Evolutionary conservation across 768 basidiomycete species (phyloP).

Genomic region (Russula olivacea): DNA sequence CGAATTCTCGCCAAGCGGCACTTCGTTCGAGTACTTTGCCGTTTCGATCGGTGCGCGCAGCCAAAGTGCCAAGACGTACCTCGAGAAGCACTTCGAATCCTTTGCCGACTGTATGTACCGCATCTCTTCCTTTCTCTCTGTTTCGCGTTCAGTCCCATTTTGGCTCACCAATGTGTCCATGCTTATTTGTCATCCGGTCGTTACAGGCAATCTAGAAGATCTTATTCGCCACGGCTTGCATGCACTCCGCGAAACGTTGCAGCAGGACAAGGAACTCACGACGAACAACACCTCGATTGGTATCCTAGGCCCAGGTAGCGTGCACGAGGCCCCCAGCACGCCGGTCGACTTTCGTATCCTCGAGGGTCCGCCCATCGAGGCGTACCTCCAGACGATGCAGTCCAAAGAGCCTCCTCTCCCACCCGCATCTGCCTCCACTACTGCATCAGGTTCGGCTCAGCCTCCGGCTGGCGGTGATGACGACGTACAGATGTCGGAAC

Average conservation of each 20-base stretch:
- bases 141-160: neutral
- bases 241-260: conserved; percentile 92
- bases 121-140: neutral
- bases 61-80: conserved; percentile 97
- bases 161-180: neutral
- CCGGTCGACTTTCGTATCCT: conserved; percentile 73
- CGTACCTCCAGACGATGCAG: conserved; percentile 73
- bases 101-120: conserved; percentile 81
- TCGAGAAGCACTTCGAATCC: conserved; percentile 88
- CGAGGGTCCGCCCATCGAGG: conserved; percentile 72
- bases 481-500: conserved; percentile 85
- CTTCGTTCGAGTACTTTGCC: conserved; percentile 95
- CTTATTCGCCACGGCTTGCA: conserved; percentile 91
- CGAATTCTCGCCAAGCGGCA: conserved; percentile 97
- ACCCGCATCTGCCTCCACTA: conserved; percentile 24
- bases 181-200: neutral
- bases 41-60: conserved; percentile 98
- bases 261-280: conserved; percentile 96
- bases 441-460: conserved; percentile 37
- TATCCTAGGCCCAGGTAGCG: conserved; percentile 72
- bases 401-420: conserved; percentile 50
- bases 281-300: conserved; percentile 92
- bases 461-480: conserved; percentile 47
- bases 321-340: conserved; percentile 44
- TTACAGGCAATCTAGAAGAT: conserved; percentile 72